Evolutionary conservation across 2,329 filamentous ascomycete genomes (phyloP).

Genomic region (Neofusicoccum cordaticola): DNA sequence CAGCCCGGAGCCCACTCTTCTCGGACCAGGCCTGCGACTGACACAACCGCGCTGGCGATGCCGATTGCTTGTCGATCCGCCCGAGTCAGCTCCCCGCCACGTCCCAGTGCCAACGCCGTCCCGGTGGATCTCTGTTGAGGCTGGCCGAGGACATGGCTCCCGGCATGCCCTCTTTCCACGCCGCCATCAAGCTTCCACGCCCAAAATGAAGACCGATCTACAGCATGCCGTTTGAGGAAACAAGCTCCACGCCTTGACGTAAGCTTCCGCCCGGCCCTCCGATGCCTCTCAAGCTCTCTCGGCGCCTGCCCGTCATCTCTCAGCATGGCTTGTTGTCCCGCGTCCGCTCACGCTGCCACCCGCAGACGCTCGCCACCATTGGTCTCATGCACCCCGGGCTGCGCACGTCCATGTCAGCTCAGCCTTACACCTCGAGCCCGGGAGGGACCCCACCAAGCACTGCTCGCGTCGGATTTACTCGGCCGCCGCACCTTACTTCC

Average conservation of each 20-base stretch:
- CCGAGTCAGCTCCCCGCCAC: not conserved
- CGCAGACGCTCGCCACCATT: not conserved
- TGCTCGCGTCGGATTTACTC: not conserved
- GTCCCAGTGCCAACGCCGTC: not conserved
- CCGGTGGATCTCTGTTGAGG: not conserved
- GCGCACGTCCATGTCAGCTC: not conserved
- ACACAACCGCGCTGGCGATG: not conserved
- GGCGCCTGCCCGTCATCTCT: not conserved
- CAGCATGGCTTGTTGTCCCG: not conserved
- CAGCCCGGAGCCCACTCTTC: not conserved
- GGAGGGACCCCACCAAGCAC: not conserved
- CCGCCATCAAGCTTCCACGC: not conserved
- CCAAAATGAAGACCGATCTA: not conserved
- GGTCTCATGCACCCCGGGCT: not conserved
- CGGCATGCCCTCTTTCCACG: not conserved
- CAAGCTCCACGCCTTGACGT: constrained; percentile 8
- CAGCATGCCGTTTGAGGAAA: not conserved
- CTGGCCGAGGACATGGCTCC: not conserved
- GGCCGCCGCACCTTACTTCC: not conserved
- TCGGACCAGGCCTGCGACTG: not conserved
- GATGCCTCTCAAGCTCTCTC: not conserved
- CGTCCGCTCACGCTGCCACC: not conserved
- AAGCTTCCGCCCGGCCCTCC: not conserved
- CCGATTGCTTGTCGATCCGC: not conserved
- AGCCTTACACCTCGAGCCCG: not conserved